phyloP scores from a whole-genome alignment of 192 early-diverging fungal species.

The Coemansia sp. region DNA sequence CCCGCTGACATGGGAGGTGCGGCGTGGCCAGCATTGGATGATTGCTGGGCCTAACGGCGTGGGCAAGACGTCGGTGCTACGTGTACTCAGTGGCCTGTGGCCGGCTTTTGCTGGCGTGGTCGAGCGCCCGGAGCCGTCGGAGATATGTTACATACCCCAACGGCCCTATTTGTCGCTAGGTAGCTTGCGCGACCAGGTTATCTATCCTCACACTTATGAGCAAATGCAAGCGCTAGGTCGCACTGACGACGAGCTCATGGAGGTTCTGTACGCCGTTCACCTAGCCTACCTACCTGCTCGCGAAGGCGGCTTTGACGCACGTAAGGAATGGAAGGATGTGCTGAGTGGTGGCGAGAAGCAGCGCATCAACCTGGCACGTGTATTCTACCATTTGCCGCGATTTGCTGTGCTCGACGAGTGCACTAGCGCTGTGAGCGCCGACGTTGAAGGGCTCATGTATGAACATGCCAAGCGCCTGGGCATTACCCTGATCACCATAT shows the following conservation, averaged over 20 bases:
- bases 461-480: constrained; percentile 78
- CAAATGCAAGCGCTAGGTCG: constrained; percentile 77
- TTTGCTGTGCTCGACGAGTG: constrained; percentile 97
- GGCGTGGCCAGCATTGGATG: constrained; percentile 90
- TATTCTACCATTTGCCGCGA: constrained; percentile 94
- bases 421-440: constrained; percentile 85
- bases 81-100: constrained; percentile 96
- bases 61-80: constrained; percentile 90
- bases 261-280: constrained; percentile 82
- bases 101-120: constrained; percentile 83
- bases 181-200: constrained; percentile 94
- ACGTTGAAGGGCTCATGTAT: constrained; percentile 92
- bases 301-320: constrained; percentile 86
- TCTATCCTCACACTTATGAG: constrained; percentile 90
- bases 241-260: constrained; percentile 82
- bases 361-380: constrained; percentile 89
- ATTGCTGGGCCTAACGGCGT: constrained; percentile 95
- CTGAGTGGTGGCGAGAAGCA: constrained; percentile 96
- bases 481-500: constrained; percentile 91
- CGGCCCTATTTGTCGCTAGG: constrained; percentile 92
- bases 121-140: constrained; percentile 69
- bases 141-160: constrained; percentile 98
- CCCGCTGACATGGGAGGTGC: constrained; percentile 81
- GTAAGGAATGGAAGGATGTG: constrained; percentile 90
- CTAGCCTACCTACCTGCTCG: constrained; percentile 79